phyloP scores from a whole-genome alignment of 306 rosid species.

The Rosa lucieae region DNA sequence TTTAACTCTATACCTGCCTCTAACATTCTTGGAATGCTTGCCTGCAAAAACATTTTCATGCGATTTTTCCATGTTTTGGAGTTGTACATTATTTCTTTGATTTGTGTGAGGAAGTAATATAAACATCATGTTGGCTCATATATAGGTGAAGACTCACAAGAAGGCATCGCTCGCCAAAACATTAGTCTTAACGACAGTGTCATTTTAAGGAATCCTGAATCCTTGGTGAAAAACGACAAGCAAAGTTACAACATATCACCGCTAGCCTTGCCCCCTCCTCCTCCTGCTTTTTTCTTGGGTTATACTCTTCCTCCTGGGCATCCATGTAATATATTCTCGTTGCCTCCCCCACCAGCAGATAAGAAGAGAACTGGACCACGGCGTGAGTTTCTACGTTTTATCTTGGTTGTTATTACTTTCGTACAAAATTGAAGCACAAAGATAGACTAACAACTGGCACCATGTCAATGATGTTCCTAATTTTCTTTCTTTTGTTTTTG shows the following conservation, averaged over 20 bases:
- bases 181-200: slow-evolving; percentile 41
- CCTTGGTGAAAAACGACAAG: slow-evolving; percentile 17
- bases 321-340: slow-evolving; percentile 73
- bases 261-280: slow-evolving; percentile 53
- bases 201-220: slow-evolving; percentile 22
- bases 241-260: slow-evolving; percentile 14
- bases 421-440: neutral
- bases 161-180: slow-evolving; percentile 16
- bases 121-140: slow-evolving; percentile 26
- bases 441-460: neutral
- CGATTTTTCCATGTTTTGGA: neutral
- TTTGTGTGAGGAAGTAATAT: slow-evolving; percentile 22
- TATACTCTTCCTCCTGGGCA: slow-evolving; percentile 83
- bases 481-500: slow-evolving; percentile 6
- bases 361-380: slow-evolving; percentile 85
- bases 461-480: slow-evolving; percentile 20
- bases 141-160: slow-evolving; percentile 62
- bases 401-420: neutral
- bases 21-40: neutral
- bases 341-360: slow-evolving; percentile 97
- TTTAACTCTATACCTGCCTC: neutral
- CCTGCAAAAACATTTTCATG: neutral
- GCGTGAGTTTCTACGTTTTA: slow-evolving; percentile 53
- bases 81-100: neutral
- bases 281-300: slow-evolving; percentile 67